Percentiles rank a stretch among this genome's conserved stretches.
Conservation (phyloP, 305 asterid genomes). For the Solanum hybrid region DNA sequence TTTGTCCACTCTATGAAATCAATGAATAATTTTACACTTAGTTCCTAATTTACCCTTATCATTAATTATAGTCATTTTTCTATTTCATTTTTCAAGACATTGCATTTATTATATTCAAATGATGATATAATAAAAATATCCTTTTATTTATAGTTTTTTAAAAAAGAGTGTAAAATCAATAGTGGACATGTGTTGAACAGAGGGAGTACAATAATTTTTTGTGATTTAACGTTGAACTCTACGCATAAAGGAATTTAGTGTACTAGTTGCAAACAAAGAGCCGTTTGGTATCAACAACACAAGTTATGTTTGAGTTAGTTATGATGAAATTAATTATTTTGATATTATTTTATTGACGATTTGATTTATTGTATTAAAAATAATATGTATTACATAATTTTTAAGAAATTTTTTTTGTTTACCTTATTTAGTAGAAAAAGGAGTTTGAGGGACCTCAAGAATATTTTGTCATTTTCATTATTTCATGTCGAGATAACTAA, state of each 20-base stretch:
- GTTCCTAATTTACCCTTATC: no score
- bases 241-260: background rate
- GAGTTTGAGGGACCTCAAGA: background rate
- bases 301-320: background rate
- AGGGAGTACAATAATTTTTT: fast-evolving
- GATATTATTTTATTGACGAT: no score
- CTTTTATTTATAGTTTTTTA: no score
- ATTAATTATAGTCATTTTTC: no score
- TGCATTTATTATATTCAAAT: no score
- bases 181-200: no score
- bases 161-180: no score
- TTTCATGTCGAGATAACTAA: background rate
- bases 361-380: background rate
- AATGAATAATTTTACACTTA: no score
- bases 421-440: background rate
- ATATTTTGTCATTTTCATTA: background rate
- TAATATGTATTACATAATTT: no score
- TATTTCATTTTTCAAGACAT: no score
- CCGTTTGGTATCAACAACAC: background rate
- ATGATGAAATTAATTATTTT: background rate
- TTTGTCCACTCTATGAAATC: background rate
- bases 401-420: fast-evolving
- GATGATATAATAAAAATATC: no score
- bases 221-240: background rate
- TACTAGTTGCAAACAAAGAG: background rate